Percentiles rank a stretch among this genome's conserved stretches.
Evolutionary conservation across 176 grass and related monocot species (phyloP).

Genomic region (Panicum miliaceum): DNA sequence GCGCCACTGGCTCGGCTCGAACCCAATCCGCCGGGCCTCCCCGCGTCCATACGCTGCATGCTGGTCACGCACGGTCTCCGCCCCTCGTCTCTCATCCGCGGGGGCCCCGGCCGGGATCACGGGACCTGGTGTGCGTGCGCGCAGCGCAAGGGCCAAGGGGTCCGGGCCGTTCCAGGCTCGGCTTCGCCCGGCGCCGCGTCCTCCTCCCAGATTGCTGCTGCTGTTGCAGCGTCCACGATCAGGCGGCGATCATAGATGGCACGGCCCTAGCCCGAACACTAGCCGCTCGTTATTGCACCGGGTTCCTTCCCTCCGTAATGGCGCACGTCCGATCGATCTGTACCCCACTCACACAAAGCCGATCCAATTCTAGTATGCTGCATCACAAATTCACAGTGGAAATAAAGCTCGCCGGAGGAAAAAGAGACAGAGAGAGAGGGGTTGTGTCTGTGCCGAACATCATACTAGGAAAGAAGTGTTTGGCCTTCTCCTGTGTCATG

Average conservation of each 20-base stretch:
- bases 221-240: neutral
- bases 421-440: neutral
- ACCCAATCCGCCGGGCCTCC: neutral
- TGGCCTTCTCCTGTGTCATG: neutral
- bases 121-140: too few species aligned
- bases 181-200: neutral
- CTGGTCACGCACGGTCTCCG: neutral
- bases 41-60: neutral
- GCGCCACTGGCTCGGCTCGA: neutral
- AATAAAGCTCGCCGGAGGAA: neutral
- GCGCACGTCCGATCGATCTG: conserved; percentile 33
- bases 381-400: too few species aligned
- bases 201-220: neutral
- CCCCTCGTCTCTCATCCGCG: conserved; percentile 10
- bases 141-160: too few species aligned
- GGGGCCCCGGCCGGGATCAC: too few species aligned
- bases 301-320: neutral
- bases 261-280: neutral
- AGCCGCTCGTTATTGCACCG: conserved; percentile 12
- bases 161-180: too few species aligned
- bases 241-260: too few species aligned
- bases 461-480: neutral
- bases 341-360: conserved; percentile 14
- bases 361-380: too few species aligned
- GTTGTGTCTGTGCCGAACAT: neutral